phyloP scores from a whole-genome alignment of 2,329 filamentous ascomycete species.

The Alternaria brassicae region DNA sequence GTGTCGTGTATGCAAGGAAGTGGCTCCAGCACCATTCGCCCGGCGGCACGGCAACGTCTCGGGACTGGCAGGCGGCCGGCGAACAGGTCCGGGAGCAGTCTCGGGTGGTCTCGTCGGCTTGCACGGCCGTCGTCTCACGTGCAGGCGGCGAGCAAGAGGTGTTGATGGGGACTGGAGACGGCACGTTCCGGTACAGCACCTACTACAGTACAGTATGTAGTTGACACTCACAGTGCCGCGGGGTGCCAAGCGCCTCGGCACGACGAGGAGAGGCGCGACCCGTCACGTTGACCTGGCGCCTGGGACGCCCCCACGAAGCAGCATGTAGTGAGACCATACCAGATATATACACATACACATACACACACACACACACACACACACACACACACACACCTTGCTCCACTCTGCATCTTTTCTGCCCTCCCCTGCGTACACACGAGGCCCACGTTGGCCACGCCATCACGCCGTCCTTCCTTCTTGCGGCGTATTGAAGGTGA shows the following conservation, averaged over 20 bases:
- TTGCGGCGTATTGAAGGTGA: neutral
- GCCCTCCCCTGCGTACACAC: slow-evolving; percentile 13
- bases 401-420: slow-evolving; percentile 2
- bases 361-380: slow-evolving; percentile 6
- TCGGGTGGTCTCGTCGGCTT: neutral
- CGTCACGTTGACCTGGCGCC: slow-evolving; percentile 20
- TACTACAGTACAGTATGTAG: too few species aligned
- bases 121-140: slow-evolving; percentile 2
- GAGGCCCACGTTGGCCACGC: slow-evolving; percentile 17
- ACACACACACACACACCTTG: slow-evolving; percentile 9
- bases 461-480: slow-evolving; percentile 3
- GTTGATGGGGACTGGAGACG: neutral
- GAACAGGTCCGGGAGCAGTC: neutral
- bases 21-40: neutral
- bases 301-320: slow-evolving; percentile 13
- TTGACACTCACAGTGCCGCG: slow-evolving; percentile 1
- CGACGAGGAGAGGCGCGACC: slow-evolving; percentile 23
- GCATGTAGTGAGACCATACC: too few species aligned
- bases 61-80: neutral
- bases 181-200: neutral
- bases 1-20: neutral
- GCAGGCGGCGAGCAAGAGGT: neutral
- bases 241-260: slow-evolving; percentile 24
- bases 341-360: too few species aligned
- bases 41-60: neutral